Evolutionary conservation across 2,329 filamentous ascomycete species (phyloP), one percentile per base, ranked within the genome.

Genomic region (Penicillium oxalicum): DNA sequence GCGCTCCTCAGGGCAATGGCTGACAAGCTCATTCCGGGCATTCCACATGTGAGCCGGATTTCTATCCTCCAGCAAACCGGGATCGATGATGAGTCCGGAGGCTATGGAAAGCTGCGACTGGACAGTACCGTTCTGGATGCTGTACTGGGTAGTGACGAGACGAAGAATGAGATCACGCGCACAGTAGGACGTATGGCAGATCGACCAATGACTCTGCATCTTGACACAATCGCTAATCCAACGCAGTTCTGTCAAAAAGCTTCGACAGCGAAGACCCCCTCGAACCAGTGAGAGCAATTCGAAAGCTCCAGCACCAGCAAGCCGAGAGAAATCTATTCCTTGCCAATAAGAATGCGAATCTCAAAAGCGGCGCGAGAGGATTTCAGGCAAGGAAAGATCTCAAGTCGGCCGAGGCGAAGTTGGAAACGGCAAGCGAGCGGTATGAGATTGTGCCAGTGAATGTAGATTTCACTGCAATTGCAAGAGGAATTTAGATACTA

Each of bases 1-100:
- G 83, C 87, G 0, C 70, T 91, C 5, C 72, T 93, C 12, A 81
- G 81, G 60, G 87, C 88, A 1, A 83, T 94, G 56, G 84, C 83
- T 4, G 83, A 89, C 52, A 88, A 88, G 59, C 75, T 90, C 32
- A 86, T 94, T 12, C 87, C 88, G 0, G 88, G 87, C 0, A 83
- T 90, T 35, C 81, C 84, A 0, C 78, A 84, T 55, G 72, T 78
- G 28, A 81, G 82, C 0, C 77, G 82, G 24, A 77, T 88, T 38
- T 77, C 83, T 0, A 80, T 89, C 40, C 65, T 90, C 9, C 85
- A 88, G 56, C 86, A 90, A 68, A 87, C 82, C 0, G 69, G 76
- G 11, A 66, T 63, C 56, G 51, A 63, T 40, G 54, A 60, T 5
- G 44, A 55, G 18, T 46, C 37, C 6, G 48, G 47, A 6, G 41